Base-by-base conservation (phyloP, 2,329 filamentous ascomycete species). In the Colletotrichum tabaci region DNA sequence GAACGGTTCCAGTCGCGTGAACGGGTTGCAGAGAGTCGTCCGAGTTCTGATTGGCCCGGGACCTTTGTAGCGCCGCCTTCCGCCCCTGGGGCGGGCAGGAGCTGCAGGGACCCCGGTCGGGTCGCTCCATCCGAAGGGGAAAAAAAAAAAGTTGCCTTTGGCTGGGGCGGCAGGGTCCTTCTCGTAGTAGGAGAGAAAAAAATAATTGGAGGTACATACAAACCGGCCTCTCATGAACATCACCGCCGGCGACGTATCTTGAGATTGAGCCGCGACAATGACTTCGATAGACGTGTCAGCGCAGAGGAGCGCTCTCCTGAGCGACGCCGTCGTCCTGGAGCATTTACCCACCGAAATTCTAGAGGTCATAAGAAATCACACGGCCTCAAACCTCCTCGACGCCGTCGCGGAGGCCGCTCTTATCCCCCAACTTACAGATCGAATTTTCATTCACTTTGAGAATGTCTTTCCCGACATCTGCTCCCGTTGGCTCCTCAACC, bases 391-490 rank as follows among this genome's bases (percentile, higher is more conserved):
- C 78, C 91, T 95, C 81, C 88, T 97, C 50, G 89, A 94, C 80
- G 89, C 89, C 76, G 85, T 97, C 77, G 89, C 93, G 76, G 84
- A 87, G 76, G 89, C 91, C 71, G 90, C 94, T 69, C 88, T 97
- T 78, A 87, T 90, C 77, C 87, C 93, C 76, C 84, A 86, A 82
- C 88, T 90, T 80, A 96, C 94, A 77, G 90, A 94, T 78, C 85
- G 86, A 67, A 85, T 98, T 78, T 95, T 96, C 78, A 85, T 89
- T 74, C 88, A 93, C 77, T 95, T 95, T 81, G 91, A 93, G 79
- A 85, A 88, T 73, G 83, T 95, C 50, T 94, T 96, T 77, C 90
- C 94, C 76, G 95, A 98, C 81, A 86, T 97, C 61, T 94, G 93
- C 81, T 93, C 94, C 73, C 87, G 93, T 84, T 97, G 94, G 94